Conservation (phyloP, 805 yeast genomes). For the Schwanniomyces yamadae region DNA sequence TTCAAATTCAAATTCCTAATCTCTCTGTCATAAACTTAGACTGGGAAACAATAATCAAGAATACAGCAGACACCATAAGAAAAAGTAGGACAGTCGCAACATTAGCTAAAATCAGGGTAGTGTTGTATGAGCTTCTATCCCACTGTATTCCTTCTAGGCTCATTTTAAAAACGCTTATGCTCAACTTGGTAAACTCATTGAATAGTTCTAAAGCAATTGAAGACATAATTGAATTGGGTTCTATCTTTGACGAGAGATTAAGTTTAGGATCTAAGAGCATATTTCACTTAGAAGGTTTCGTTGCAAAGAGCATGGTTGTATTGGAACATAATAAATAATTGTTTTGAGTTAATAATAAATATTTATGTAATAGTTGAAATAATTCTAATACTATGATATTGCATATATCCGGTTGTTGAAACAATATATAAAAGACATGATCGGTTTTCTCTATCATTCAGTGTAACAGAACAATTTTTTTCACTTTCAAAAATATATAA, state of each 20-base stretch:
- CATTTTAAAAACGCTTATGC: constrained; percentile 61
- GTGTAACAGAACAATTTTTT: too few relatives aligned
- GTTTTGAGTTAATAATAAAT: constrained; percentile 1
- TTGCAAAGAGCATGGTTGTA: constrained; percentile 82
- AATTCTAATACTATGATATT: background rate
- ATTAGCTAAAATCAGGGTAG: constrained; percentile 59
- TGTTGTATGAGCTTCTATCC: constrained; percentile 78
- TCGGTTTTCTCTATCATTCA: too few relatives aligned
- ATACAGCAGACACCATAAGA: constrained; percentile 58
- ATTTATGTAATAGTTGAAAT: background rate
- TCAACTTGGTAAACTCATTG: constrained; percentile 39
- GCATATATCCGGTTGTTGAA: too few relatives aligned
- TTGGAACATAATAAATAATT: constrained; percentile 41
- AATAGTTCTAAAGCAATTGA: constrained; percentile 28
- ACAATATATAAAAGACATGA: too few relatives aligned
- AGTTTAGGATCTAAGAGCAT: constrained; percentile 85
- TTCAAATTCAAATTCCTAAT: constrained; percentile 31
- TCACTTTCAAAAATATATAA: too few relatives aligned
- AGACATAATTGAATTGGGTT: constrained; percentile 57
- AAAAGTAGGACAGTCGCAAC: constrained; percentile 64
- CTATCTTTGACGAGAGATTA: constrained; percentile 80
- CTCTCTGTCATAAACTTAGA: constrained; percentile 66
- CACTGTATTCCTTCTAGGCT: constrained; percentile 91
- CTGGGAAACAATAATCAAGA: constrained; percentile 81
- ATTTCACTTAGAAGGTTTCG: constrained; percentile 92